These are phyloP conservation scores for Beta macrorhiza DNA, from an alignment of 179 eudicot genomes.

Conservation along the genomic window DNA sequence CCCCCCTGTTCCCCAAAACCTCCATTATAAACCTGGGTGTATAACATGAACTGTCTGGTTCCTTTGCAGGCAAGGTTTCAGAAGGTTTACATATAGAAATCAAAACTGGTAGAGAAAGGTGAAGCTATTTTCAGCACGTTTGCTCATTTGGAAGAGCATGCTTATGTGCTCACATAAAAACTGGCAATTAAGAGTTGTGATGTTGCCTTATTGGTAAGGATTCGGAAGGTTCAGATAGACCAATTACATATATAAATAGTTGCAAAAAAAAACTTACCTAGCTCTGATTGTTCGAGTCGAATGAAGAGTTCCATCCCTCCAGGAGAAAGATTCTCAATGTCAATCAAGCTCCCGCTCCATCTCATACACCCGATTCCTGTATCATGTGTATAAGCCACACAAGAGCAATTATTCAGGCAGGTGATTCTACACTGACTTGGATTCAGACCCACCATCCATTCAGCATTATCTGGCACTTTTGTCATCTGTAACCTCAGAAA, in stretches of 20 bases:
- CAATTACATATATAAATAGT: neutral
- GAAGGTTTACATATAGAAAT: too few species aligned
- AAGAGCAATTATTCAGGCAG: conserved; percentile 14
- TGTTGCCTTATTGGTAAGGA: neutral
- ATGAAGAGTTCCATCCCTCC: conserved; percentile 18
- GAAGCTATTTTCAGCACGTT: too few species aligned
- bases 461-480: conserved; percentile 41
- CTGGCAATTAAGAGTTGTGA: neutral
- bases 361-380: conserved; percentile 29
- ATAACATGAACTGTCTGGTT: too few species aligned
- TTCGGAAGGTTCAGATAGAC: too few species aligned
- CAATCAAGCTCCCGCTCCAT: conserved; percentile 23
- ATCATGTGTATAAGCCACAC: conserved; percentile 26
- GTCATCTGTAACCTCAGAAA: conserved; percentile 34
- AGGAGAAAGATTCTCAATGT: conserved; percentile 19
- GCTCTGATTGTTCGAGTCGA: conserved; percentile 30
- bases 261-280: conserved; percentile 12
- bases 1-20: too few species aligned
- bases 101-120: too few species aligned
- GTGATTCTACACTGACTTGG: conserved; percentile 11
- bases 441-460: conserved; percentile 21
- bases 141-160: too few species aligned
- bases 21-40: too few species aligned
- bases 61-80: too few species aligned
- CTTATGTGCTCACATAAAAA: neutral